Conservation (phyloP, 345 rosid genomes). For the Citrus medica region DNA sequence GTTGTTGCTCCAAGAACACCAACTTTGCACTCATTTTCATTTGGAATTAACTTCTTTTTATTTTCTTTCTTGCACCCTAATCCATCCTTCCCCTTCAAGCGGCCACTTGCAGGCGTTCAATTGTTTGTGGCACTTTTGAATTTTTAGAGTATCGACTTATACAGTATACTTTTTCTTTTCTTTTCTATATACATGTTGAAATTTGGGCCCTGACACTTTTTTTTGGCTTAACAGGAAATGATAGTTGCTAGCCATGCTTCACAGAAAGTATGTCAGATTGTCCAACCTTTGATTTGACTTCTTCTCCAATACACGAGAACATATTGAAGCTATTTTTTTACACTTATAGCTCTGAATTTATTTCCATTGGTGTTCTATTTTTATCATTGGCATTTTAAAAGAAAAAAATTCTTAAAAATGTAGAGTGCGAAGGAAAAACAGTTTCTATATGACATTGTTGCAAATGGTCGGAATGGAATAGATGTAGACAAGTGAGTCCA, state of each 20-base stretch:
- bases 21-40: neutral
- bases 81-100: neutral
- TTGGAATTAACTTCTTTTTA: neutral
- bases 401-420: conserved; percentile 1
- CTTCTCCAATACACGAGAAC: neutral
- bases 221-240: conserved; percentile 49
- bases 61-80: neutral
- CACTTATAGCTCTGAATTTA: neutral
- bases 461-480: conserved; percentile 71
- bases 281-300: neutral
- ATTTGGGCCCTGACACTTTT: neutral
- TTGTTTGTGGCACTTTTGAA: neutral
- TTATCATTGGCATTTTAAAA: neutral
- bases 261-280: conserved; percentile 31
- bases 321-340: neutral
- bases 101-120: neutral
- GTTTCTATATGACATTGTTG: conserved; percentile 74
- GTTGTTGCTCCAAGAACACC: neutral
- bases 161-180: neutral
- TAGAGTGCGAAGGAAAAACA: conserved; percentile 48
- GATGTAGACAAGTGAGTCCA: conserved; percentile 67
- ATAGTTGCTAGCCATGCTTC: conserved; percentile 48
- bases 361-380: neutral
- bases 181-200: neutral
- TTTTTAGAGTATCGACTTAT: neutral